Conservation (phyloP, 768 basidiomycete genomes). For the Tulasnella sp. region DNA sequence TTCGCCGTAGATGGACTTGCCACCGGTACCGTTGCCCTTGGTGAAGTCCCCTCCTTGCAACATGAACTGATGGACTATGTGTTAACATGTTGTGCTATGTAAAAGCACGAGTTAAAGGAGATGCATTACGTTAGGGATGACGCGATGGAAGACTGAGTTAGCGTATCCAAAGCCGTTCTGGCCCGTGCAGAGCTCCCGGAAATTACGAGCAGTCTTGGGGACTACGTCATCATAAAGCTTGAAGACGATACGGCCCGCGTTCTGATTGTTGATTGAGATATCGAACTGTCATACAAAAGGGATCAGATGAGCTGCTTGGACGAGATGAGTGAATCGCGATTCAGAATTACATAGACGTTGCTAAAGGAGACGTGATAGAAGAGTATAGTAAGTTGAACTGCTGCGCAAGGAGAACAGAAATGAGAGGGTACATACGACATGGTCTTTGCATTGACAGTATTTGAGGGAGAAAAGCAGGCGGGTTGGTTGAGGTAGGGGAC, state of each 20-base stretch:
- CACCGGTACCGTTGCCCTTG: slow-evolving; percentile 46
- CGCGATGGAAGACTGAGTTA: slow-evolving; percentile 46
- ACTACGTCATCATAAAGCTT: slow-evolving; percentile 81
- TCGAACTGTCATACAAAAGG: slow-evolving; percentile 42
- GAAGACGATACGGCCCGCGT: slow-evolving; percentile 65
- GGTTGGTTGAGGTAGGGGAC: no score
- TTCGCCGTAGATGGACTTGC: slow-evolving; percentile 48
- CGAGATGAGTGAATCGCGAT: neutral
- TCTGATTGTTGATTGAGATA: slow-evolving; percentile 46
- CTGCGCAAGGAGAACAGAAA: neutral
- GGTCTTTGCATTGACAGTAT: neutral
- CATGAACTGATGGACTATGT: slow-evolving; percentile 43
- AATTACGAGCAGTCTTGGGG: slow-evolving; percentile 77
- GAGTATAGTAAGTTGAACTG: neutral
- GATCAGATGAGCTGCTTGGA: neutral
- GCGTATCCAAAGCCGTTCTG: slow-evolving; percentile 47
- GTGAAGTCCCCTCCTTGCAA: slow-evolving; percentile 54
- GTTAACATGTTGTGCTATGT: slow-evolving; percentile 34
- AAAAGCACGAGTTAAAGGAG: neutral
- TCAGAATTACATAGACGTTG: neutral
- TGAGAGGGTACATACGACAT: neutral
- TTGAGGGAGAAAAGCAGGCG: no score
- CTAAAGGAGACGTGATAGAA: neutral
- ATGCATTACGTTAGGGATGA: slow-evolving; percentile 45
- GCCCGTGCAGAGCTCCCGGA: slow-evolving; percentile 68